Percentiles rank a stretch among this genome's conserved stretches.
Conservation (phyloP, 73 alveolate species). For the Tetrahymena borealis region DNA sequence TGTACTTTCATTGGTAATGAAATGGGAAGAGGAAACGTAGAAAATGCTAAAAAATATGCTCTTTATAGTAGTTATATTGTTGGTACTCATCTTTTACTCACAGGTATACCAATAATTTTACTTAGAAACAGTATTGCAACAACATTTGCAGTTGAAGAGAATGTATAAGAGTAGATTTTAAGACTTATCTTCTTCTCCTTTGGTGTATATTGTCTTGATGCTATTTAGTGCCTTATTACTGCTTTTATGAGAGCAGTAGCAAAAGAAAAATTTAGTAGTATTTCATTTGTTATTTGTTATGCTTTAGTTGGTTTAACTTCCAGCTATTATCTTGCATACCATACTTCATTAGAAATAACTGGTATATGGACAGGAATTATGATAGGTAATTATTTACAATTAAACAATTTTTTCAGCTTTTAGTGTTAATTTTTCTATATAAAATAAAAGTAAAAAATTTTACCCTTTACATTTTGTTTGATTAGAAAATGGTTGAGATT, state of each 20-base stretch:
- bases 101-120: not conserved
- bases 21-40: slow-evolving; percentile 24
- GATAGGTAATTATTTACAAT: not conserved
- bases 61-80: not conserved
- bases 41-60: slow-evolving; percentile 26
- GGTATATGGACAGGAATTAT: not conserved
- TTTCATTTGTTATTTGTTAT: not conserved
- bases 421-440: no score
- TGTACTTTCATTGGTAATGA: slow-evolving; percentile 30
- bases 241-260: slow-evolving; percentile 1
- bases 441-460: no score
- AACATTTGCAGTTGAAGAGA: not conserved
- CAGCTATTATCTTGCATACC: not conserved
- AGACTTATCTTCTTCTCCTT: not conserved
- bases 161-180: not conserved
- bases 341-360: not conserved
- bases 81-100: not conserved
- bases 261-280: not conserved
- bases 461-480: no score
- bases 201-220: not conserved
- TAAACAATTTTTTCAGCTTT: no score
- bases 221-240: not conserved
- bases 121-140: not conserved
- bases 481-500: no score
- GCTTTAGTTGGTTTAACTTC: not conserved